Conservation (phyloP, 208 protist species). For the Wallacemonas sp. region DNA sequence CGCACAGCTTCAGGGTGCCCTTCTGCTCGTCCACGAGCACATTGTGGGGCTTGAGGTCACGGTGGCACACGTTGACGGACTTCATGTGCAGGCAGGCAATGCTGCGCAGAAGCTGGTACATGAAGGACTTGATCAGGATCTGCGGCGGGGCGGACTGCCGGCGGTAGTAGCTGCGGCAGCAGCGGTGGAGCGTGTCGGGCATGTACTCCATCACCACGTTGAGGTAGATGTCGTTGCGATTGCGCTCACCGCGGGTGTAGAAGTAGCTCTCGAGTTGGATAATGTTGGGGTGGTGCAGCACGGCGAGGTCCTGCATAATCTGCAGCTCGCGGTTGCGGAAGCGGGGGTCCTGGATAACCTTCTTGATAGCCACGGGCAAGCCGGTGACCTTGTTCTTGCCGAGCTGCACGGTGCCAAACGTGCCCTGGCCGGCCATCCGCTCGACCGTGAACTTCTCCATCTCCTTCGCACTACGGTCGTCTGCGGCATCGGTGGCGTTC, state of each 20-base stretch:
- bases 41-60: slow-evolving; percentile 99
- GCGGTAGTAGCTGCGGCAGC: slow-evolving; percentile 95
- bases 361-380: slow-evolving; percentile 82
- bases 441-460: slow-evolving; percentile 91
- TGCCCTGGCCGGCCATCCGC: slow-evolving; percentile 95
- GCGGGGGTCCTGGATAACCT: slow-evolving; percentile 96
- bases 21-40: slow-evolving; percentile 98
- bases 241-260: slow-evolving; percentile 93
- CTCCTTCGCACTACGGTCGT: slow-evolving; percentile 71
- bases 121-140: slow-evolving; percentile 83
- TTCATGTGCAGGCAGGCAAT: slow-evolving; percentile 97
- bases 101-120: slow-evolving; percentile 89
- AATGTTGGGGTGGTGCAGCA: slow-evolving; percentile 94
- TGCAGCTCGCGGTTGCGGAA: slow-evolving; percentile 98
- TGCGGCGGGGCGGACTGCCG: slow-evolving; percentile 67
- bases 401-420: slow-evolving; percentile 96
- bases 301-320: slow-evolving; percentile 90
- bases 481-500: slow-evolving; percentile 62
- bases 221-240: slow-evolving; percentile 97
- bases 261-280: slow-evolving; percentile 96
- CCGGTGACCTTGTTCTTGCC: slow-evolving; percentile 80
- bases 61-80: slow-evolving; percentile 93
- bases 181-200: slow-evolving; percentile 97
- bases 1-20: slow-evolving; percentile 96
- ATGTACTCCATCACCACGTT: slow-evolving; percentile 99